phyloP scores from a whole-genome alignment of 2,329 filamentous ascomycete species.

The Pyricularia sp. region DNA sequence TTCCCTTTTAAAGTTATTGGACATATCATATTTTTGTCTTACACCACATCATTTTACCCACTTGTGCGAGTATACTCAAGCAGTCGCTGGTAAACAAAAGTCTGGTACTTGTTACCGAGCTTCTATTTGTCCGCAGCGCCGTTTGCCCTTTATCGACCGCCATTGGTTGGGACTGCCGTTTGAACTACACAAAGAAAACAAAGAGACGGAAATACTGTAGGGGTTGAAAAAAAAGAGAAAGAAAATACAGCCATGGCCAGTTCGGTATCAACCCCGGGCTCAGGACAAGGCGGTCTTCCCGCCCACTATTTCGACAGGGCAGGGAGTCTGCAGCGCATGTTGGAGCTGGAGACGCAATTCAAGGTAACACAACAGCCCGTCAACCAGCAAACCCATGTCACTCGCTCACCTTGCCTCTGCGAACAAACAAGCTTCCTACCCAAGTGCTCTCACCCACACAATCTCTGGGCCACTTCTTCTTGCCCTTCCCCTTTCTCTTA shows the following conservation, averaged over 20 bases:
- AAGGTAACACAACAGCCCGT: slow-evolving; percentile 34
- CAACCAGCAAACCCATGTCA: not conserved
- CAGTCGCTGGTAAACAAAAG: not conserved
- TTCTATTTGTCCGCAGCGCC: not conserved
- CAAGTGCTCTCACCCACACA: not conserved
- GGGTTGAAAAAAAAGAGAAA: not conserved
- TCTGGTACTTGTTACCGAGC: not conserved
- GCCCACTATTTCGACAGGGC: slow-evolving; percentile 19
- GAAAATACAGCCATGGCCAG: not conserved
- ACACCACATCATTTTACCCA: not conserved
- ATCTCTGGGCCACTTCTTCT: slow-evolving; percentile 1
- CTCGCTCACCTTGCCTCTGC: slow-evolving; percentile 1
- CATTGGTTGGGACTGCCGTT: not conserved
- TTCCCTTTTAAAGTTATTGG: not conserved
- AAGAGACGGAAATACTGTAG: not conserved
- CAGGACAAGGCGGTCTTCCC: slow-evolving; percentile 2
- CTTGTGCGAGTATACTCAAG: not conserved
- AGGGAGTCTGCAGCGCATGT: slow-evolving; percentile 47
- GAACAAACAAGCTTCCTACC: not conserved
- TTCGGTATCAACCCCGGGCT: not conserved
- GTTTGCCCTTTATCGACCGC: not conserved
- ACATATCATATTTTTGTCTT: not conserved
- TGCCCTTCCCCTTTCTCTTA: slow-evolving; percentile 1
- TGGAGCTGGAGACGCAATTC: slow-evolving; percentile 47
- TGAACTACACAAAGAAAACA: not conserved